Percentiles rank a stretch among this genome's conserved stretches.
These are phyloP conservation scores for Cyathus striatus DNA, from an alignment of 768 basidiomycete genomes.

Conservation along the genomic window DNA sequence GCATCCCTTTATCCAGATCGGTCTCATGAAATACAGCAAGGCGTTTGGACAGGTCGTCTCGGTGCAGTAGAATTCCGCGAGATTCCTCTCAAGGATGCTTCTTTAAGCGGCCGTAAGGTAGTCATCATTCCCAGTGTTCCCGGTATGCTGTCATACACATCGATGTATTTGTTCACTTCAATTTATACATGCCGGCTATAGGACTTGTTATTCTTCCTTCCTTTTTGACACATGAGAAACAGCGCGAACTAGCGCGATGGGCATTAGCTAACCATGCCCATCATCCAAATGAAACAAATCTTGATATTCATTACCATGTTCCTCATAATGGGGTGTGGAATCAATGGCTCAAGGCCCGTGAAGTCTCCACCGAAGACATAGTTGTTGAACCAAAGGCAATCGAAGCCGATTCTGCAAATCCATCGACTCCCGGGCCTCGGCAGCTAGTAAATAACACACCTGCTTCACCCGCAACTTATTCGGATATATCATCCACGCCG, in stretches of 20 bases:
- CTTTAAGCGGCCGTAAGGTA: constrained; percentile 20
- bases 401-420: constrained; percentile 10
- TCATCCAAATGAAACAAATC: constrained; percentile 82
- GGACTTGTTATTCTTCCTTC: constrained; percentile 83
- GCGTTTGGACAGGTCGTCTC: constrained; percentile 42
- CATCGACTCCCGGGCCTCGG: constrained; percentile 46
- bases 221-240: constrained; percentile 57
- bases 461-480: constrained; percentile 51
- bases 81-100: constrained; percentile 19
- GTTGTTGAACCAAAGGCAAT: constrained; percentile 43
- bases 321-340: constrained; percentile 81
- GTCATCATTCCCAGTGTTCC: constrained; percentile 51
- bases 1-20: constrained; percentile 38
- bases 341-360: constrained; percentile 33
- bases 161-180: not conserved
- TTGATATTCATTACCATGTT: constrained; percentile 80
- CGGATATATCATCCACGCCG: constrained; percentile 44
- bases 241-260: constrained; percentile 67
- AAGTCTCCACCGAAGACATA: constrained; percentile 22
- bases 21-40: constrained; percentile 33
- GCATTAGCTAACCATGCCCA: constrained; percentile 72
- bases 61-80: constrained; percentile 25
- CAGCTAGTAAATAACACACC: constrained; percentile 70
- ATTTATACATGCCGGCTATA: constrained; percentile 18
- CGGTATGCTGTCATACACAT: constrained; percentile 31